phyloP scores from a whole-genome alignment of 2,329 filamentous ascomycete species.

The Sporothrix protearum region DNA sequence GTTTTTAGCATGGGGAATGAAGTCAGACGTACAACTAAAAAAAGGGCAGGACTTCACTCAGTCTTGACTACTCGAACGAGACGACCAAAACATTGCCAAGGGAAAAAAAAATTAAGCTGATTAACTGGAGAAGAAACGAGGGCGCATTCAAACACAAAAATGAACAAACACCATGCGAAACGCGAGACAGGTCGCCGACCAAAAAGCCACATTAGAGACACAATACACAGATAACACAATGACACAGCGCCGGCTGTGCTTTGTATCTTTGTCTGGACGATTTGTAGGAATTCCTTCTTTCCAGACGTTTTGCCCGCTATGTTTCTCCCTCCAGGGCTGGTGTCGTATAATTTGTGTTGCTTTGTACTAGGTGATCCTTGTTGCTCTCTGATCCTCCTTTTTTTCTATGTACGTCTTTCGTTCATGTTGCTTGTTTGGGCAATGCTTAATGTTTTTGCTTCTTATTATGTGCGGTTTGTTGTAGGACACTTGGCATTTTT shows the following conservation, averaged over 20 bases:
- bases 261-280: not conserved
- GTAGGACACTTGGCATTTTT: not conserved
- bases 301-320: not conserved
- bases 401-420: not conserved
- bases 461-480: not conserved
- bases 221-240: not conserved
- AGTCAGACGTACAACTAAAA: not conserved
- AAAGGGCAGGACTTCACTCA: not conserved
- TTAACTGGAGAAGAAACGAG: slow-evolving; percentile 8
- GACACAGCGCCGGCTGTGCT: slow-evolving; percentile 4
- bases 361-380: not conserved
- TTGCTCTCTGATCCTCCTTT: not conserved
- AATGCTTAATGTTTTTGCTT: not conserved
- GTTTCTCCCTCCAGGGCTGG: slow-evolving; percentile 1
- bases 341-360: not conserved
- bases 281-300: not conserved
- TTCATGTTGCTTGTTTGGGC: not conserved
- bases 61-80: not conserved
- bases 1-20: not conserved
- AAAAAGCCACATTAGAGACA: not conserved
- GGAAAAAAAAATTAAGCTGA: not conserved
- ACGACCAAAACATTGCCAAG: not conserved
- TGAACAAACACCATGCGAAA: not conserved
- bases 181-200: slow-evolving; percentile 12
- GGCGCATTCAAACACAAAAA: not conserved